These are phyloP conservation scores for Gossypium gossypioides DNA, from an alignment of 441 rosid species.

Conservation along the genomic window DNA sequence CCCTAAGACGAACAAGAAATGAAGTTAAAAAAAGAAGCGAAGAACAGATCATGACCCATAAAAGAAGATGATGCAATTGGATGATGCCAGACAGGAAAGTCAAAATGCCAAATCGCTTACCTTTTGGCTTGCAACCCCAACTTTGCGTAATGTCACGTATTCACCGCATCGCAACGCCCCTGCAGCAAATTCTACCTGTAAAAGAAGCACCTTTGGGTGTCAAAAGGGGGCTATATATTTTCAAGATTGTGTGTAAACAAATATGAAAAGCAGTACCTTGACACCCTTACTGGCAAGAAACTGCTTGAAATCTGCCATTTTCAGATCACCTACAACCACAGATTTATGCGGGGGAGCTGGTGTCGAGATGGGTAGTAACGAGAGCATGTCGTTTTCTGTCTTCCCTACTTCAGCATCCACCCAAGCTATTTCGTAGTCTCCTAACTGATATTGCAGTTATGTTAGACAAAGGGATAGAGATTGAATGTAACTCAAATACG, in stretches of 20 bases:
- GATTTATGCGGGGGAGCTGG: constrained; percentile 70
- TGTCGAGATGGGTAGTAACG: constrained; percentile 54
- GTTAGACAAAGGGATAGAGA: constrained; percentile 1
- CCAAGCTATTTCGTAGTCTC: constrained; percentile 95
- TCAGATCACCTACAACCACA: constrained; percentile 84
- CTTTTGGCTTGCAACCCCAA: constrained; percentile 73
- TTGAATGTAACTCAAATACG: neutral
- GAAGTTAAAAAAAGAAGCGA: neutral
- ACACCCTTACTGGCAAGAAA: constrained; percentile 82
- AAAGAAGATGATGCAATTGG: neutral
- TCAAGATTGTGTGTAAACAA: neutral
- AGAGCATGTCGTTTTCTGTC: constrained; percentile 57
- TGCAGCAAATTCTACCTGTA: constrained; percentile 82
- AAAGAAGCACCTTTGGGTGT: neutral
- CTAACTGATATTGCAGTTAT: constrained; percentile 42
- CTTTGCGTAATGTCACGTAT: constrained; percentile 75
- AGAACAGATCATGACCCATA: neutral
- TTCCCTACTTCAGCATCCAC: constrained; percentile 80
- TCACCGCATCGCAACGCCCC: constrained; percentile 89
- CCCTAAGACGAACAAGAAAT: constrained; percentile 26
- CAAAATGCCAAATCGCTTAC: constrained; percentile 25
- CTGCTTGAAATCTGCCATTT: constrained; percentile 88
- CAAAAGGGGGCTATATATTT: neutral
- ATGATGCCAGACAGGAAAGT: neutral
- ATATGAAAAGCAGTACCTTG: constrained; percentile 35